These are phyloP conservation scores for Dendrobium nobile DNA, from an alignment of 106 monocot species.

Conservation along the genomic window DNA sequence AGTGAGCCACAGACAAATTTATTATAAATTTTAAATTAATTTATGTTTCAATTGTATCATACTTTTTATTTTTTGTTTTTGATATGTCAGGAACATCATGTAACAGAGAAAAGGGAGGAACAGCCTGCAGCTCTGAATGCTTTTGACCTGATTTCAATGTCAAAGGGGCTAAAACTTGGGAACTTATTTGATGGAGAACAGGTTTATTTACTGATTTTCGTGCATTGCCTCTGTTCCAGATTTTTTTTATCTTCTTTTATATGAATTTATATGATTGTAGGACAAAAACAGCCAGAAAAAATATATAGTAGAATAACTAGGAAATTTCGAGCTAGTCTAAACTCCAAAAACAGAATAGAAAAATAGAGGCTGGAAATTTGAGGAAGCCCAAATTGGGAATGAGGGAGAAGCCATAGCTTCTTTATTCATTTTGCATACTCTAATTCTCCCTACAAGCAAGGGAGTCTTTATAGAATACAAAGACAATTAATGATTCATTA, in stretches of 20 bases:
- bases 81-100: slow-evolving; percentile 55
- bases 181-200: slow-evolving; percentile 77
- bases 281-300: no score
- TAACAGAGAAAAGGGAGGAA: slow-evolving; percentile 57
- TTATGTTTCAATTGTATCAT: not conserved
- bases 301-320: no score
- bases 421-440: no score
- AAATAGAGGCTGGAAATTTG: no score
- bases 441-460: no score
- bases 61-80: not conserved
- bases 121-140: slow-evolving; percentile 86
- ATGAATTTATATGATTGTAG: not conserved
- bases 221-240: not conserved
- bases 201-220: slow-evolving; percentile 20
- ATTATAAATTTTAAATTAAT: not conserved
- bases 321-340: no score
- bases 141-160: slow-evolving; percentile 94
- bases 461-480: no score
- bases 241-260: not conserved
- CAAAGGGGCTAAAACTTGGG: slow-evolving; percentile 80
- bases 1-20: slow-evolving; percentile 12
- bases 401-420: no score
- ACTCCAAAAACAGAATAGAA: no score
- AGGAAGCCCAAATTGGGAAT: no score
- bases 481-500: no score